Evolutionary conservation across 768 basidiomycete genomes (phyloP).

Genomic region (Trametes coccinea): DNA sequence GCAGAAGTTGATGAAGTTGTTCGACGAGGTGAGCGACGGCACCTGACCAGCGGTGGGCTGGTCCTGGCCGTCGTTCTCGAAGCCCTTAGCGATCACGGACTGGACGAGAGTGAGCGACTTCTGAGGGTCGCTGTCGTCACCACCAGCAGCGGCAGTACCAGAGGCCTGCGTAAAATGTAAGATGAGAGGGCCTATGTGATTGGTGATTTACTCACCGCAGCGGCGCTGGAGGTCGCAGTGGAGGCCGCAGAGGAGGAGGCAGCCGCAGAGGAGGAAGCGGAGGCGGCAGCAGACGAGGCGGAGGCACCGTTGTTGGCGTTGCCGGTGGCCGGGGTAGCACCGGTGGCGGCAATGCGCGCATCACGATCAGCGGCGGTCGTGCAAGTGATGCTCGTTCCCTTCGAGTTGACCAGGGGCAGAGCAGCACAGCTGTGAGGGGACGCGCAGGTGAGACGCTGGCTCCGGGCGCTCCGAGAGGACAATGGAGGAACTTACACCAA

Average conservation of each 20-base stretch:
- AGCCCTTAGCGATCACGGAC: constrained; percentile 45
- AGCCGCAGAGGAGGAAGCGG: not conserved
- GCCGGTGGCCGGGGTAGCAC: constrained; percentile 19
- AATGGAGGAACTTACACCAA: constrained; percentile 19
- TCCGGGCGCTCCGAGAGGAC: constrained; percentile 20
- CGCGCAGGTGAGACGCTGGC: constrained; percentile 20
- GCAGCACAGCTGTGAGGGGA: constrained; percentile 55
- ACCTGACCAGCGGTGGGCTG: constrained; percentile 46
- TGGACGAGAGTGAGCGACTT: constrained; percentile 42
- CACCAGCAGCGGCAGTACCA: not conserved
- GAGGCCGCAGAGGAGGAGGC: constrained; percentile 3
- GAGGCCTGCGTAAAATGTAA: constrained; percentile 19
- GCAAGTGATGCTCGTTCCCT: constrained; percentile 55
- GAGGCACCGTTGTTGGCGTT: constrained; percentile 3
- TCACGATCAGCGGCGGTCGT: constrained; percentile 46
- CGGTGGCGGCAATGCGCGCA: constrained; percentile 38
- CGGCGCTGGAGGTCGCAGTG: constrained; percentile 9
- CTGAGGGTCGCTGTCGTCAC: constrained; percentile 14
- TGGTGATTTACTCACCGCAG: constrained; percentile 34
- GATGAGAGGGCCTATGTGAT: not conserved
- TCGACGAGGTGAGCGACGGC: constrained; percentile 50
- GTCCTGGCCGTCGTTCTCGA: constrained; percentile 52
- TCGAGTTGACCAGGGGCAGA: constrained; percentile 38
- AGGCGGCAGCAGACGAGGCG: not conserved
- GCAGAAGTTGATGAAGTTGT: constrained; percentile 72